phyloP scores from a whole-genome alignment of 768 basidiomycete species.

The Rhodocollybia butyracea region DNA sequence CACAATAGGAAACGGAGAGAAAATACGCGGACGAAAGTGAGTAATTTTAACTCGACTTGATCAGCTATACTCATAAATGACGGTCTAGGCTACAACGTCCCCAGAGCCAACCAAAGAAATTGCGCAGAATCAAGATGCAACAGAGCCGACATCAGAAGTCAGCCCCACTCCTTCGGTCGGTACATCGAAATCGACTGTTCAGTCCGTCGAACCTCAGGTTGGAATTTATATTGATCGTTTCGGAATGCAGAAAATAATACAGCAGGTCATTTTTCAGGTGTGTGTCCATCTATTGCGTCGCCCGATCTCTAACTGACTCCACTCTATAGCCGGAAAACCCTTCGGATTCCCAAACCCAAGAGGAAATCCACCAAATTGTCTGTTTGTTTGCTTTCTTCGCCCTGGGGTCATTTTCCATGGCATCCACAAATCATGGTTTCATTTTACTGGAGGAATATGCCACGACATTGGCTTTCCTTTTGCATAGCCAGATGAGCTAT shows the following conservation, averaged over 20 bases:
- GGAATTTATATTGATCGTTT: background rate
- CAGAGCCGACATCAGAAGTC: background rate
- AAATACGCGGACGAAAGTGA: background rate
- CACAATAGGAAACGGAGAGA: background rate
- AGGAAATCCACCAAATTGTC: background rate
- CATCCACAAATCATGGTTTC: no score
- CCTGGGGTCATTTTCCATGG: no score
- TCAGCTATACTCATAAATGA: background rate
- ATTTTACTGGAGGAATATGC: no score
- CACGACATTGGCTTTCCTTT: no score
- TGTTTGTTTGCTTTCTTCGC: background rate
- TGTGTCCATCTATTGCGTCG: background rate
- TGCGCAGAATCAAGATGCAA: background rate
- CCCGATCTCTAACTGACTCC: background rate
- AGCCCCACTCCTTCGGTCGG: background rate
- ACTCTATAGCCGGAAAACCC: background rate
- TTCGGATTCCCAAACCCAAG: background rate
- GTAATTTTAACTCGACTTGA: background rate
- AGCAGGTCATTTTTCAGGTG: background rate
- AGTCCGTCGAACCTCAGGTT: background rate
- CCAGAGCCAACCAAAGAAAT: background rate
- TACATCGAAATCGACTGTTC: background rate
- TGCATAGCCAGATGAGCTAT: background rate
- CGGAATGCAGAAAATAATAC: background rate
- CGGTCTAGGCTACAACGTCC: background rate